Conservation (phyloP, 2,329 filamentous ascomycete species). For the Aspergillus neotritici region DNA sequence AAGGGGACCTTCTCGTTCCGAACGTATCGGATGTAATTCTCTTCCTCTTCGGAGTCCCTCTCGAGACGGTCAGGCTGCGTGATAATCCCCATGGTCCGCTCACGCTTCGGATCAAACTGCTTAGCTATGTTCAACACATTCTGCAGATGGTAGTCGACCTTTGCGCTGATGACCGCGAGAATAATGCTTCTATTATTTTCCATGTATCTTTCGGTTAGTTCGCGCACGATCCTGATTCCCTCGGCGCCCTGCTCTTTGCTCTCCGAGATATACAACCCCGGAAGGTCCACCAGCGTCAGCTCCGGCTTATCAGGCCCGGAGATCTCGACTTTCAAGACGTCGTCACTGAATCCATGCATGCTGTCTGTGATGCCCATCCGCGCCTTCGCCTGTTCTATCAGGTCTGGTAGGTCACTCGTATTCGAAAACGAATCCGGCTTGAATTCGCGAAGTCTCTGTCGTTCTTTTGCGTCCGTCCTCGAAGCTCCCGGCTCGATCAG, state of each 20-base stretch:
- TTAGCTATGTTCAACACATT: slow-evolving; percentile 48
- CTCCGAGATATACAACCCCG: slow-evolving; percentile 52
- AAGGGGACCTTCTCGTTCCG: slow-evolving; percentile 39
- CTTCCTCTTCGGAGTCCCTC: slow-evolving; percentile 32
- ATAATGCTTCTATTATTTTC: slow-evolving; percentile 54
- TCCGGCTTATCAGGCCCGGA: slow-evolving; percentile 55
- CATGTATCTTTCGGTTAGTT: slow-evolving; percentile 52
- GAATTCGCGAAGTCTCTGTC: slow-evolving; percentile 8
- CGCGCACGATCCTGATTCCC: slow-evolving; percentile 50
- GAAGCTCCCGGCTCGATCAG: slow-evolving; percentile 37
- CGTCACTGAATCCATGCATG: slow-evolving; percentile 26
- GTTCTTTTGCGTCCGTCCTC: slow-evolving; percentile 6
- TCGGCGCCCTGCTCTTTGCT: slow-evolving; percentile 49
- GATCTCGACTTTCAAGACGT: slow-evolving; percentile 56
- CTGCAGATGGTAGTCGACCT: slow-evolving; percentile 52
- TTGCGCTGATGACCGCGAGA: slow-evolving; percentile 50
- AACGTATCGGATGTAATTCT: slow-evolving; percentile 31
- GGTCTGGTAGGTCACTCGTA: slow-evolving; percentile 31
- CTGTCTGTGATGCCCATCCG: slow-evolving; percentile 45
- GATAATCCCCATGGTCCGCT: slow-evolving; percentile 42
- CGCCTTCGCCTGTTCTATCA: slow-evolving; percentile 50
- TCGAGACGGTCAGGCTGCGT: slow-evolving; percentile 43
- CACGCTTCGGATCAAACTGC: slow-evolving; percentile 24
- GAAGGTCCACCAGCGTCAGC: slow-evolving; percentile 58
- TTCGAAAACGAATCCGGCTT: slow-evolving; percentile 12